Conservation (phyloP, 106 monocot genomes). For the Gastrodia elata region DNA sequence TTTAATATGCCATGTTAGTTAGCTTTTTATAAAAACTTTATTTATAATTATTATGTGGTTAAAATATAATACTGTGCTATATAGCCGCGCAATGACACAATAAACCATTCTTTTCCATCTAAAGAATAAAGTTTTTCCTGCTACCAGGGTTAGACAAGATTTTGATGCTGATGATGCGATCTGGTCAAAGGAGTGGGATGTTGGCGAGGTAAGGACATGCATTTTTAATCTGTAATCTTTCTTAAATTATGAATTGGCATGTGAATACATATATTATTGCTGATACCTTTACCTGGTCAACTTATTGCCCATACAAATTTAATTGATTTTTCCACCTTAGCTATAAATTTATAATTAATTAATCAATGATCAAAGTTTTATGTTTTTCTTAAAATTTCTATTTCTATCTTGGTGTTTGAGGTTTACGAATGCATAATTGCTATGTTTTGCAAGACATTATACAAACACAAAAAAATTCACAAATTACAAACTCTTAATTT, state of each 20-base stretch:
- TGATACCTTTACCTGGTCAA: neutral
- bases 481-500: neutral
- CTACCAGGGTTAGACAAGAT: neutral
- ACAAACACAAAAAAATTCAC: neutral
- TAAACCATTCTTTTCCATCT: neutral
- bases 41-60: neutral
- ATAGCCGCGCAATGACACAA: too few species aligned
- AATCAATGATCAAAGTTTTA: neutral
- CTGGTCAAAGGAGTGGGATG: conserved; percentile 10
- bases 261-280: neutral
- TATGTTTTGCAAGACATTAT: neutral
- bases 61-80: neutral
- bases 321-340: neutral
- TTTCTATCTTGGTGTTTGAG: neutral
- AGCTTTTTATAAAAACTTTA: neutral
- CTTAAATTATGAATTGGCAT: neutral
- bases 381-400: neutral
- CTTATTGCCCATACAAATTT: neutral
- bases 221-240: neutral
- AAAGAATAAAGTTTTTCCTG: neutral
- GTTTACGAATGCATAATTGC: neutral
- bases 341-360: neutral
- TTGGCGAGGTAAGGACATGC: neutral
- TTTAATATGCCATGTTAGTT: neutral
- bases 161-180: conserved; percentile 3